These are phyloP conservation scores for Breviolum minutum DNA, from an alignment of 73 alveolate genomes.

Conservation along the genomic window DNA sequence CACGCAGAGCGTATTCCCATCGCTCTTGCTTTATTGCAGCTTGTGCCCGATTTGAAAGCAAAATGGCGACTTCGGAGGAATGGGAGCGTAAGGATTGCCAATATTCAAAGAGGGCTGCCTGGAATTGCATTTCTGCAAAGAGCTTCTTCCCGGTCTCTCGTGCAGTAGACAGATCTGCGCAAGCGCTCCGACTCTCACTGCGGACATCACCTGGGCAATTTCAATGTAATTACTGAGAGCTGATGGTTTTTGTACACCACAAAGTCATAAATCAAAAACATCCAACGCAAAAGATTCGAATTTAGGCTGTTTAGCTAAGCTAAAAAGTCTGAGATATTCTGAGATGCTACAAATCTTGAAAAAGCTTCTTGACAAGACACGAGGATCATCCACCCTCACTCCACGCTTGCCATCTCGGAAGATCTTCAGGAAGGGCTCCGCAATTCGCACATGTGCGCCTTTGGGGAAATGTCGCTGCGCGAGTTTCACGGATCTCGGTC, in stretches of 20 bases:
- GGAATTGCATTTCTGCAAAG: background rate
- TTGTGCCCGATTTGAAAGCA: conserved; percentile 42
- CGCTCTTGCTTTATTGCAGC: background rate
- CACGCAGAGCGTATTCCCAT: background rate
- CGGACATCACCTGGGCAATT: background rate
- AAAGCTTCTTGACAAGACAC: no score
- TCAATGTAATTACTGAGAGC: no score
- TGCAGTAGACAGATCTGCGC: background rate
- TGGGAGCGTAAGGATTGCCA: conserved; percentile 1
- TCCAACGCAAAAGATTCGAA: no score
- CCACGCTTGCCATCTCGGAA: conserved; percentile 36
- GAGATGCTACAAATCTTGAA: no score
- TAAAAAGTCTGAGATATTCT: no score
- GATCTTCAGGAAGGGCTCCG: conserved; percentile 58
- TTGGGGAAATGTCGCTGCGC: conserved; percentile 25
- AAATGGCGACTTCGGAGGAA: background rate
- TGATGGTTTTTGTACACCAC: no score
- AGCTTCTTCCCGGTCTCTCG: conserved; percentile 14
- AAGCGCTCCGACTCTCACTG: background rate
- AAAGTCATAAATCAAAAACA: no score
- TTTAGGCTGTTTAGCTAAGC: no score
- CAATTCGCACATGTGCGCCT: conserved; percentile 17
- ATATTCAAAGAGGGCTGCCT: conserved; percentile 1
- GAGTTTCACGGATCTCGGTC: background rate
- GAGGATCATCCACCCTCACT: conserved; percentile 39